Percentiles rank a stretch among this genome's conserved stretches.
These are phyloP conservation scores for Xerocomus alliaceus DNA, from an alignment of 1,284 basidiomycete genomes.

Conservation along the genomic window DNA sequence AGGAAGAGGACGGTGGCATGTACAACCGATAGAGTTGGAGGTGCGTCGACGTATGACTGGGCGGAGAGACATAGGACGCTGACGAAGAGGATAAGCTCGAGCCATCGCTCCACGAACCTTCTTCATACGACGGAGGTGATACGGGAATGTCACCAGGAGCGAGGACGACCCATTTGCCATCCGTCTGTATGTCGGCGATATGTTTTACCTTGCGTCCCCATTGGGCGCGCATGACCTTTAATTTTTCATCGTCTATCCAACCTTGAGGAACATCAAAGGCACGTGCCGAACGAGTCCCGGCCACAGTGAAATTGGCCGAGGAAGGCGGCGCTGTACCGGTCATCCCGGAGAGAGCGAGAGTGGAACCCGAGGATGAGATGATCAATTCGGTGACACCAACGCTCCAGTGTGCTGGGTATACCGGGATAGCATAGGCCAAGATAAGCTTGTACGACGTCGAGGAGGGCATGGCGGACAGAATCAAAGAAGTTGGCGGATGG, in stretches of 20 bases:
- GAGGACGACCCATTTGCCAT: constrained; percentile 84
- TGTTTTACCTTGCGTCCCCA: constrained; percentile 74
- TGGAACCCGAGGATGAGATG: constrained; percentile 50
- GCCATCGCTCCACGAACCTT: constrained; percentile 24
- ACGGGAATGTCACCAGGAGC: constrained; percentile 58
- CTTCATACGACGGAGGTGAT: constrained; percentile 7
- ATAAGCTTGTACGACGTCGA: constrained; percentile 71
- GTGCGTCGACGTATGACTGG: constrained; percentile 55
- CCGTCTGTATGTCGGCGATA: constrained; percentile 75
- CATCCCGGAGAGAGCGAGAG: constrained; percentile 24
- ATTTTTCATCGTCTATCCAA: constrained; percentile 71
- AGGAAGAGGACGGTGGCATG: constrained; percentile 59
- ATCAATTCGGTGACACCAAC: constrained; percentile 78
- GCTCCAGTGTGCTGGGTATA: constrained; percentile 81
- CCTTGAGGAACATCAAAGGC: constrained; percentile 74
- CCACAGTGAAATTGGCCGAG: constrained; percentile 49
- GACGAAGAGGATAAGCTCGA: constrained; percentile 35
- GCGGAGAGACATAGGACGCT: constrained; percentile 43
- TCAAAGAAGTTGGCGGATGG: constrained; percentile 73
- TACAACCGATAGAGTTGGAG: constrained; percentile 77
- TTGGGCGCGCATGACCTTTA: constrained; percentile 69
- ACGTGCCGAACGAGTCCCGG: constrained; percentile 64
- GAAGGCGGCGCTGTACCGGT: not conserved
- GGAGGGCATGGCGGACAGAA: constrained; percentile 63
- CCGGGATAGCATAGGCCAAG: constrained; percentile 74